These are phyloP conservation scores for Phytophthora kernoviae DNA, from an alignment of 352 stramenopile species.

Conservation along the genomic window DNA sequence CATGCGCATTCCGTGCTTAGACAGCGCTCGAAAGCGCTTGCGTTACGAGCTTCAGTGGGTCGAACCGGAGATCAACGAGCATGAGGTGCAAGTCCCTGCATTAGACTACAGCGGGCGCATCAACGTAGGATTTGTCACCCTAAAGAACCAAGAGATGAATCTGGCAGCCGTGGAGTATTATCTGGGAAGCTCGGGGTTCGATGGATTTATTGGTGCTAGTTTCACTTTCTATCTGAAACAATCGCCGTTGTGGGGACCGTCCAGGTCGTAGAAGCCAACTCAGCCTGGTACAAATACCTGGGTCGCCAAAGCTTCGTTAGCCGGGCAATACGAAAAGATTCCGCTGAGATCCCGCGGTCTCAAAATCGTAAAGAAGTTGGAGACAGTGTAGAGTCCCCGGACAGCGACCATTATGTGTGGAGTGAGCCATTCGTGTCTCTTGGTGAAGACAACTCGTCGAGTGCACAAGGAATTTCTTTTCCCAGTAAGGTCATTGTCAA, in stretches of 20 bases:
- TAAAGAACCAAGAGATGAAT: slow-evolving; percentile 49
- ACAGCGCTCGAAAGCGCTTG: slow-evolving; percentile 62
- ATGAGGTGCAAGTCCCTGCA: slow-evolving; percentile 34
- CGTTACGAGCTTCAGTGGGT: slow-evolving; percentile 52
- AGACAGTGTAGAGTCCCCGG: slow-evolving; percentile 10
- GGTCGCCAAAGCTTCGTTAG: slow-evolving; percentile 3
- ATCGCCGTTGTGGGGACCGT: slow-evolving; percentile 52
- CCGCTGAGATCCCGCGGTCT: slow-evolving; percentile 10
- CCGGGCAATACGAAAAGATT: not conserved
- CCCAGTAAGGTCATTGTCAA: slow-evolving; percentile 40
- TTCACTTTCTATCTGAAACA: slow-evolving; percentile 37
- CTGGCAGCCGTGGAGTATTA: slow-evolving; percentile 56
- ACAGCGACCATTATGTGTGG: slow-evolving; percentile 38
- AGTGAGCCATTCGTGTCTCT: slow-evolving; percentile 57
- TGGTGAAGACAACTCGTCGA: slow-evolving; percentile 26
- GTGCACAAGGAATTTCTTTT: slow-evolving; percentile 57
- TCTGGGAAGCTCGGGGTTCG: slow-evolving; percentile 46
- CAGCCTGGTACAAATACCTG: slow-evolving; percentile 30
- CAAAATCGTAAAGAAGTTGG: slow-evolving; percentile 5
- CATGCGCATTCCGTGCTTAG: slow-evolving; percentile 17
- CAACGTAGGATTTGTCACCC: slow-evolving; percentile 45
- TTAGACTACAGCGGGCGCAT: slow-evolving; percentile 26
- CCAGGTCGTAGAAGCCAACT: slow-evolving; percentile 3
- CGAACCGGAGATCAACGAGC: slow-evolving; percentile 15
- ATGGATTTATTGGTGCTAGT: slow-evolving; percentile 62